Conservation (phyloP, 192 early-diverging fungal genomes). For the Paraglomus brasilianum region DNA sequence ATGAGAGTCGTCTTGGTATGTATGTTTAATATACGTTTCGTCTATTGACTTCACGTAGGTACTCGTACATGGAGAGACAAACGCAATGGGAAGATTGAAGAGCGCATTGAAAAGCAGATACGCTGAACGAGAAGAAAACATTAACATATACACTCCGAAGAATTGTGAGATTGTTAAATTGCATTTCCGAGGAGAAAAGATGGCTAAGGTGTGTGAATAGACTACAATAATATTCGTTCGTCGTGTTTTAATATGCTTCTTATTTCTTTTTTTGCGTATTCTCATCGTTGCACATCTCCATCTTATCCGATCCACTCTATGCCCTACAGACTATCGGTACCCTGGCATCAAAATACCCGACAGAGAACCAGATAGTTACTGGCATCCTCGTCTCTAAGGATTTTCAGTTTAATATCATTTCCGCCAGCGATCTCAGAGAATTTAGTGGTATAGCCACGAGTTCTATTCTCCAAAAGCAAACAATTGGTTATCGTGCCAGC, state of each 20-base stretch:
- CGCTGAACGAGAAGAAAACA: constrained; percentile 69
- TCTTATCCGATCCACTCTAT: neutral
- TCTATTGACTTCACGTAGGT: constrained; percentile 43
- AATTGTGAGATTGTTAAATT: constrained; percentile 89
- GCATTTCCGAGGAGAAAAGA: constrained; percentile 93
- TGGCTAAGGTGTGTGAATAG: constrained; percentile 67
- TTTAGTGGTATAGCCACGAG: constrained; percentile 77
- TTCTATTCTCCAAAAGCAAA: constrained; percentile 74
- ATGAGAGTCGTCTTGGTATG: neutral
- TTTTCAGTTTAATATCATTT: constrained; percentile 87
- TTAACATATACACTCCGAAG: constrained; percentile 84
- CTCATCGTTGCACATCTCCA: neutral
- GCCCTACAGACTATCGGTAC: constrained; percentile 69
- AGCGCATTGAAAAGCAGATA: constrained; percentile 84
- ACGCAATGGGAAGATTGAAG: constrained; percentile 88
- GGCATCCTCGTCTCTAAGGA: constrained; percentile 89
- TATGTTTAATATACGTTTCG: neutral
- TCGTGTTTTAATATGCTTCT: too few relatives aligned
- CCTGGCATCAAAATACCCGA: constrained; percentile 75
- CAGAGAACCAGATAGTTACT: constrained; percentile 60
- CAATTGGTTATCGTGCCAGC: constrained; percentile 72
- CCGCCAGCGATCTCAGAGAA: constrained; percentile 75
- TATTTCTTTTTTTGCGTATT: neutral
- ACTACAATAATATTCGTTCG: too few relatives aligned
- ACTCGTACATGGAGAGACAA: constrained; percentile 95